These are phyloP conservation scores for Tuctoria greenei DNA, from an alignment of 176 grass and related monocot genomes.

Conservation along the genomic window DNA sequence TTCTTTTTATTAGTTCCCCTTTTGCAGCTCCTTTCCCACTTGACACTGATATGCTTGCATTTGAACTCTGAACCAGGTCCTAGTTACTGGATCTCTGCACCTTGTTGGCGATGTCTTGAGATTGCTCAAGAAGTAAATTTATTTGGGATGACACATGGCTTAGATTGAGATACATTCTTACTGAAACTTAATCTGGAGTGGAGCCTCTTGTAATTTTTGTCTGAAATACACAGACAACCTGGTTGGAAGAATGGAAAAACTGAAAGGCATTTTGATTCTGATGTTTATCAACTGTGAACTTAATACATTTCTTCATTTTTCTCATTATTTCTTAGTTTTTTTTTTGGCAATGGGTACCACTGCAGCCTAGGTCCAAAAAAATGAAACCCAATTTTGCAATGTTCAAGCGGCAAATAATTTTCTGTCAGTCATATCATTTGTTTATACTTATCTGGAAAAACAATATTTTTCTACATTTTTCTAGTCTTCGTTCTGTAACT, in stretches of 20 bases:
- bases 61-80: constrained; percentile 48
- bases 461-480: neutral
- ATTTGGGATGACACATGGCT: constrained; percentile 16
- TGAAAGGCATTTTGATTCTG: constrained; percentile 23
- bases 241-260: constrained; percentile 23
- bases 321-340: neutral
- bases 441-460: constrained; percentile 1
- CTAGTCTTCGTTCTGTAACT: neutral
- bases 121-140: constrained; percentile 57
- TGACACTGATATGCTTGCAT: constrained; percentile 34
- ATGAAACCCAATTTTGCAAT: constrained; percentile 18
- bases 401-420: constrained; percentile 28
- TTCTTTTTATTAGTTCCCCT: constrained; percentile 8
- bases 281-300: constrained; percentile 11
- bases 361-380: constrained; percentile 11
- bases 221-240: constrained; percentile 26
- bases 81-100: constrained; percentile 79
- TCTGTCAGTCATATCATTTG: constrained; percentile 20
- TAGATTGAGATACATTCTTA: constrained; percentile 30
- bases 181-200: constrained; percentile 6
- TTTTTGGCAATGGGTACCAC: constrained; percentile 1
- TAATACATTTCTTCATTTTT: constrained; percentile 35
- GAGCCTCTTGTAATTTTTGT: neutral
- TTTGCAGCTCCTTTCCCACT: constrained; percentile 26
- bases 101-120: constrained; percentile 73